phyloP scores from a whole-genome alignment of 2,329 filamentous ascomycete species.

The Trichothecium sympodiale region DNA sequence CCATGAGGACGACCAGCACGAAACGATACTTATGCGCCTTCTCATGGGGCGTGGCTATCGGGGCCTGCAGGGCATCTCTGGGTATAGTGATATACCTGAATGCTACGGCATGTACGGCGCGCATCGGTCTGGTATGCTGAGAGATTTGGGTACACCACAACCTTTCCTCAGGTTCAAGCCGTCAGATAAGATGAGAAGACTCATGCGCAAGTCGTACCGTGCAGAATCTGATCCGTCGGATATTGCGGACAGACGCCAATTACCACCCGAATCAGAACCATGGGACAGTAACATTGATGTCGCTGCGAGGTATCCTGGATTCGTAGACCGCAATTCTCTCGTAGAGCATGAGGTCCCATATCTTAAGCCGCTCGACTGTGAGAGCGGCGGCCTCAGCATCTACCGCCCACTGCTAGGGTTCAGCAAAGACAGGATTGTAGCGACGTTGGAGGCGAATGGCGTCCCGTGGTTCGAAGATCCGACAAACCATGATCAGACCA shows the following conservation, averaged over 20 bases:
- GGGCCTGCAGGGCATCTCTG: constrained; percentile 62
- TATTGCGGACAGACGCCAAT: too few relatives aligned
- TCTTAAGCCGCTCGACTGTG: constrained; percentile 29
- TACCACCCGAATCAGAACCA: too few relatives aligned
- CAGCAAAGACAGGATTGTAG: constrained; percentile 60
- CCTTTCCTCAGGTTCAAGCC: constrained; percentile 29
- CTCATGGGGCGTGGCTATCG: constrained; percentile 52
- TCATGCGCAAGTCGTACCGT: constrained; percentile 13
- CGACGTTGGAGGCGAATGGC: constrained; percentile 58
- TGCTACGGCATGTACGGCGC: constrained; percentile 65
- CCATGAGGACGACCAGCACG: constrained; percentile 82
- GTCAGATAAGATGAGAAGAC: constrained; percentile 12
- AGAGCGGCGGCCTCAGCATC: constrained; percentile 54
- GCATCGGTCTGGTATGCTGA: constrained; percentile 50
- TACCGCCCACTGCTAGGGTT: constrained; percentile 62
- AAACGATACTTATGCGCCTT: constrained; percentile 77
- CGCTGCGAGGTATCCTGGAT: constrained; percentile 5
- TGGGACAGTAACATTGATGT: background rate
- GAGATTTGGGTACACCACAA: constrained; percentile 26
- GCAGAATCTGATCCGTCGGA: constrained; percentile 11
- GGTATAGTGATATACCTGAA: constrained; percentile 65
- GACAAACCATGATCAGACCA: constrained; percentile 67
- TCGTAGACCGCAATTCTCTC: too few relatives aligned
- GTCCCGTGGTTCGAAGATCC: constrained; percentile 74
- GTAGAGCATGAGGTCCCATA: constrained; percentile 13